A percentile compares a stretch with the other conserved stretches of the same genome.
phyloP scores from a whole-genome alignment of 2,329 filamentous ascomycete species.

The Penicillium sp. region DNA sequence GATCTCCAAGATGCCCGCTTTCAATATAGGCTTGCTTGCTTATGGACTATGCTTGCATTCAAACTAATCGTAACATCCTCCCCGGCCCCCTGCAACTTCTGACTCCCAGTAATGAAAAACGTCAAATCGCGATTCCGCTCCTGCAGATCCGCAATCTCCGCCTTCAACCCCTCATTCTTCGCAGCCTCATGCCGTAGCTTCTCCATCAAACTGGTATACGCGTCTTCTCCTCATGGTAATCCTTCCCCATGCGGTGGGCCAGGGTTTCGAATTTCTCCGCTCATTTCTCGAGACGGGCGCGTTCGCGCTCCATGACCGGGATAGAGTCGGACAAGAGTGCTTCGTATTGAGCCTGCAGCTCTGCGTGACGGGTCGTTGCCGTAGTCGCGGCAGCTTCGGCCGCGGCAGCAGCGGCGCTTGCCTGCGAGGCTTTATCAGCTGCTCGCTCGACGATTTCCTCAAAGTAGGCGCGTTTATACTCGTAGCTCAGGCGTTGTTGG shows the following conservation, averaged over 20 bases:
- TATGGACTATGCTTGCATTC: neutral
- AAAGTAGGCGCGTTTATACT: conserved; percentile 75
- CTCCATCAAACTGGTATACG: conserved; percentile 77
- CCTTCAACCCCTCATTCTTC: conserved; percentile 58
- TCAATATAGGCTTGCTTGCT: neutral
- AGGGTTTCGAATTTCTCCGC: conserved; percentile 73
- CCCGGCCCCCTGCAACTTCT: conserved; percentile 71
- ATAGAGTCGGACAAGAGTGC: conserved; percentile 60
- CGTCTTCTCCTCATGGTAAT: conserved; percentile 82
- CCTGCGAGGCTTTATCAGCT: conserved; percentile 82
- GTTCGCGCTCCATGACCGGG: conserved; percentile 70
- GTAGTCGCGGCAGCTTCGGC: conserved; percentile 66
- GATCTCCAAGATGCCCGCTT: neutral
- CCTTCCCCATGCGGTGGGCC: conserved; percentile 72
- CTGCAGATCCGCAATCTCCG: conserved; percentile 69
- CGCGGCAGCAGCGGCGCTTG: conserved; percentile 55
- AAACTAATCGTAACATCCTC: conserved; percentile 55
- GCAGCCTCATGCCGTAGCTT: conserved; percentile 70
- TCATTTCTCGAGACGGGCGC: conserved; percentile 67
- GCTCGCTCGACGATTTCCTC: conserved; percentile 89
- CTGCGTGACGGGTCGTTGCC: conserved; percentile 56
- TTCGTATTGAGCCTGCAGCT: conserved; percentile 56
- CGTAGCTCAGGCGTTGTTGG: neutral
- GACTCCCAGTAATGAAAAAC: conserved; percentile 83
- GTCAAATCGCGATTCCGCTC: conserved; percentile 85